Evolutionary conservation across 2,329 filamentous ascomycete species (phyloP).

Genomic region (Cladophialophora psammophila): DNA sequence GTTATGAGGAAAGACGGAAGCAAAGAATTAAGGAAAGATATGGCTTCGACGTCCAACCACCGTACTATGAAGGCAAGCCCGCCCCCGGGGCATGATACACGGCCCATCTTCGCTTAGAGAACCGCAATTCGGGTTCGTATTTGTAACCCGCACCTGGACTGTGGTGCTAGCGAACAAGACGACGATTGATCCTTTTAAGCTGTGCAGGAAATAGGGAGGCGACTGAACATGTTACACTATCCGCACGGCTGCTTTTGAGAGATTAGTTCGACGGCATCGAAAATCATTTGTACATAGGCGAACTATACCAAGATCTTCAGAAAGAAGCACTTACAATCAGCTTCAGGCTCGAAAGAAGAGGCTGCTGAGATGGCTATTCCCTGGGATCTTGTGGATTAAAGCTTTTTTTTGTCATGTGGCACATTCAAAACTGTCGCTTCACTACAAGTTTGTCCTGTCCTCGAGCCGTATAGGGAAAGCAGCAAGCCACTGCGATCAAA

Average conservation of each 20-base stretch:
- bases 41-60: constrained; percentile 79
- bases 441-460: background rate
- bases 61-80: constrained; percentile 46
- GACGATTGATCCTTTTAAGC: background rate
- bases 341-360: background rate
- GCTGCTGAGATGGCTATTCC: background rate
- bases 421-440: background rate
- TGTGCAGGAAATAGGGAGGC: background rate
- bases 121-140: background rate
- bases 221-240: background rate
- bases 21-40: constrained; percentile 86
- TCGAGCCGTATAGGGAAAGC: background rate
- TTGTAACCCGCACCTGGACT: background rate
- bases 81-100: constrained; percentile 6
- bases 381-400: background rate
- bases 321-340: background rate
- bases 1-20: constrained; percentile 83
- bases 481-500: constrained; percentile 3
- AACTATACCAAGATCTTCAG: background rate
- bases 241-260: background rate
- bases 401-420: background rate
- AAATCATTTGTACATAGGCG: constrained; percentile 1
- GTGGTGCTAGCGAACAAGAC: background rate
- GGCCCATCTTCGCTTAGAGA: background rate
- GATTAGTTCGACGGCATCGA: background rate